A percentile compares a stretch with the other conserved stretches of the same genome.
phyloP scores from a whole-genome alignment of 2,329 filamentous ascomycete genomes.

The Diatrype stigma region DNA sequence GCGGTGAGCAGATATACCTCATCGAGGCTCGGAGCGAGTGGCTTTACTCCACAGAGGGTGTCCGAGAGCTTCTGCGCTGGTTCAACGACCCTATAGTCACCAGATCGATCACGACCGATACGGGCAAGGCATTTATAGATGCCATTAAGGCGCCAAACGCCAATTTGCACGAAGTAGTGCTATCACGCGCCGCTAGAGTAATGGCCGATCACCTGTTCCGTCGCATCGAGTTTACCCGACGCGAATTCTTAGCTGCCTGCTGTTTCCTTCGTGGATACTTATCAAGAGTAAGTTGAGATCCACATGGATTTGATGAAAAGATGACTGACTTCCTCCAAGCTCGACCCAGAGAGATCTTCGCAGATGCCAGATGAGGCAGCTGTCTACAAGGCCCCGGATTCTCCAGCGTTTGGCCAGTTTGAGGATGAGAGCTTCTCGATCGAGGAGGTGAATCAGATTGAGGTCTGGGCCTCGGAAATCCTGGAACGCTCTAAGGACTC shows the following conservation, averaged over 20 bases:
- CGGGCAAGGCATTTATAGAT: slow-evolving; percentile 12
- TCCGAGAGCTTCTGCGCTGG: slow-evolving; percentile 22
- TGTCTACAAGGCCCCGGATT: slow-evolving; percentile 9
- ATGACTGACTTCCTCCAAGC: slow-evolving; percentile 16
- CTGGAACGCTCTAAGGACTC: slow-evolving; percentile 16
- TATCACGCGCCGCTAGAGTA: slow-evolving; percentile 19
- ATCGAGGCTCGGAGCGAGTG: slow-evolving; percentile 22
- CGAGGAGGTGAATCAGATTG: slow-evolving; percentile 19
- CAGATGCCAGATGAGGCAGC: slow-evolving; percentile 18
- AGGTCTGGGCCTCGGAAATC: slow-evolving; percentile 18
- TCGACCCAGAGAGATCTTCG: slow-evolving; percentile 16
- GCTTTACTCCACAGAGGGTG: slow-evolving; percentile 23
- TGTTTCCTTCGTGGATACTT: slow-evolving; percentile 26
- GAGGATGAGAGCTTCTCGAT: slow-evolving; percentile 16
- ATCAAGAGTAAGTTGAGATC: slow-evolving; percentile 18
- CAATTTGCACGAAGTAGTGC: slow-evolving; percentile 19
- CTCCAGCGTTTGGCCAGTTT: slow-evolving; percentile 9
- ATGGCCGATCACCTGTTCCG: slow-evolving; percentile 26
- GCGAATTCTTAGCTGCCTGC: slow-evolving; percentile 22
- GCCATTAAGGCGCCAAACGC: slow-evolving; percentile 13
- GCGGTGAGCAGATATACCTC: slow-evolving; percentile 15
- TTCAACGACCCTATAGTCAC: slow-evolving; percentile 24
- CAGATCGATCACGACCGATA: slow-evolving; percentile 14
- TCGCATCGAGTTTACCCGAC: slow-evolving; percentile 22
- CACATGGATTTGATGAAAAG: neutral